Percentiles rank a stretch among this genome's conserved stretches.
phyloP scores from a whole-genome alignment of 306 rosid species.

The Coriaria nepalensis region DNA sequence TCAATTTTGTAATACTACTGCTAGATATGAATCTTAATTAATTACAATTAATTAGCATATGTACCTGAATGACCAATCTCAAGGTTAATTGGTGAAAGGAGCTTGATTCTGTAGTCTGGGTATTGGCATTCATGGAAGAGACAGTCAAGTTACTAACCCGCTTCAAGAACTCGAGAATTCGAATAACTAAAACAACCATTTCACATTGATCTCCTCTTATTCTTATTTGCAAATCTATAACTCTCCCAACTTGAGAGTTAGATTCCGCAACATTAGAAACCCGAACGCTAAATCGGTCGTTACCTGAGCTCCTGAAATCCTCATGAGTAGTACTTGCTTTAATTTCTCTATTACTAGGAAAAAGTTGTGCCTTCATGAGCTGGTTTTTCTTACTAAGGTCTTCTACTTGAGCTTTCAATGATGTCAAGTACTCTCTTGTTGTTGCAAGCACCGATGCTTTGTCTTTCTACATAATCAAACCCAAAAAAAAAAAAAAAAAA shows the following conservation, averaged over 20 bases:
- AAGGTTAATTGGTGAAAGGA: not conserved
- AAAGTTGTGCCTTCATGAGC: constrained; percentile 2
- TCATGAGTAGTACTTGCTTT: no score
- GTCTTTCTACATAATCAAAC: constrained; percentile 1
- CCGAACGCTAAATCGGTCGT: not conserved
- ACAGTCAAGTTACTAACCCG: not conserved
- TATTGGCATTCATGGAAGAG: not conserved
- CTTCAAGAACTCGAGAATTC: constrained; percentile 8
- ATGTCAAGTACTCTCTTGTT: constrained; percentile 2
- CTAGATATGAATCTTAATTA: no score
- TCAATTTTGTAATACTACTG: no score
- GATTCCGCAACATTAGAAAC: constrained; percentile 3
- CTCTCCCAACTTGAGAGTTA: not conserved
- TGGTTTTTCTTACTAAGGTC: constrained; percentile 7
- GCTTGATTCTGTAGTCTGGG: not conserved
- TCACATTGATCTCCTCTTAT: not conserved
- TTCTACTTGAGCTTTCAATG: constrained; percentile 8
- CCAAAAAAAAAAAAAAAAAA: no score
- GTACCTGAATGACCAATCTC: constrained; percentile 7
- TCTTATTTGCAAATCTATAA: constrained; percentile 7
- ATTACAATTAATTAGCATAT: not conserved
- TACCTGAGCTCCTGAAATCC: not conserved
- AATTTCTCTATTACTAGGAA: not conserved
- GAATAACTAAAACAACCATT: not conserved
- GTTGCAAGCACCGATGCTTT: constrained; percentile 9